These are phyloP conservation scores for Trametes meyenii DNA, from an alignment of 768 basidiomycete genomes.

Conservation along the genomic window DNA sequence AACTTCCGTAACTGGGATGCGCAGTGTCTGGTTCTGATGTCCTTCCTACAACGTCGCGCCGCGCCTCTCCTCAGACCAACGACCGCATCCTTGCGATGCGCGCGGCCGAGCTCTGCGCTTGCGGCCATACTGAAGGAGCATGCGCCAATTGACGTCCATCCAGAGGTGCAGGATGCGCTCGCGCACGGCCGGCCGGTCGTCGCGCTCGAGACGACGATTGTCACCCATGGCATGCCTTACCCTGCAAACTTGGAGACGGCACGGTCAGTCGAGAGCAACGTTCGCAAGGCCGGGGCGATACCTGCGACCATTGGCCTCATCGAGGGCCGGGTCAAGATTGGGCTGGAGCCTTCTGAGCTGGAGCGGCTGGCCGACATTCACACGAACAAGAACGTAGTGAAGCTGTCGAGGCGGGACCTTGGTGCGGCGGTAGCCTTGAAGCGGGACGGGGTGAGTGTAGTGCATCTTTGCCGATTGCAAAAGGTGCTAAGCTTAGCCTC, in stretches of 20 bases:
- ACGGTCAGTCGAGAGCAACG: slow-evolving; percentile 68
- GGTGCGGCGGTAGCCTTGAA: slow-evolving; percentile 69
- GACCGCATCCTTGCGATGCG: slow-evolving; percentile 4
- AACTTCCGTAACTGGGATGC: not conserved
- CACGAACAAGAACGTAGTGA: slow-evolving; percentile 46
- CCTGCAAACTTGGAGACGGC: slow-evolving; percentile 78
- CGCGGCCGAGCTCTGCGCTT: slow-evolving; percentile 24
- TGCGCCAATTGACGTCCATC: slow-evolving; percentile 64
- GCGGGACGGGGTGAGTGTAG: slow-evolving; percentile 53
- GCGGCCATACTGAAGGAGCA: slow-evolving; percentile 27
- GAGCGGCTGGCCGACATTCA: slow-evolving; percentile 62
- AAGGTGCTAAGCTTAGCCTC: not conserved
- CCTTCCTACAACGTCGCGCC: slow-evolving; percentile 20
- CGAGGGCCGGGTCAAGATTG: slow-evolving; percentile 84
- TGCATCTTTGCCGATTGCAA: not conserved
- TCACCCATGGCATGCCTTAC: slow-evolving; percentile 90
- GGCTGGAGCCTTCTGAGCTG: slow-evolving; percentile 66
- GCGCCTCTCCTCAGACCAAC: slow-evolving; percentile 16
- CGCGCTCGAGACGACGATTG: slow-evolving; percentile 89
- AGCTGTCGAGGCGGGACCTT: slow-evolving; percentile 82
- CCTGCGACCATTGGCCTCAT: slow-evolving; percentile 93
- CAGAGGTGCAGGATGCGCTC: slow-evolving; percentile 85
- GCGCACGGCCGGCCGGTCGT: slow-evolving; percentile 68
- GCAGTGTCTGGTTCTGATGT: slow-evolving; percentile 5
- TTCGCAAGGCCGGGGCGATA: slow-evolving; percentile 72